A percentile compares a stretch with the other conserved stretches of the same genome.
These are phyloP conservation scores for Perkinsus chesapeaki DNA, from an alignment of 169 alveolate genomes.

Conservation along the genomic window DNA sequence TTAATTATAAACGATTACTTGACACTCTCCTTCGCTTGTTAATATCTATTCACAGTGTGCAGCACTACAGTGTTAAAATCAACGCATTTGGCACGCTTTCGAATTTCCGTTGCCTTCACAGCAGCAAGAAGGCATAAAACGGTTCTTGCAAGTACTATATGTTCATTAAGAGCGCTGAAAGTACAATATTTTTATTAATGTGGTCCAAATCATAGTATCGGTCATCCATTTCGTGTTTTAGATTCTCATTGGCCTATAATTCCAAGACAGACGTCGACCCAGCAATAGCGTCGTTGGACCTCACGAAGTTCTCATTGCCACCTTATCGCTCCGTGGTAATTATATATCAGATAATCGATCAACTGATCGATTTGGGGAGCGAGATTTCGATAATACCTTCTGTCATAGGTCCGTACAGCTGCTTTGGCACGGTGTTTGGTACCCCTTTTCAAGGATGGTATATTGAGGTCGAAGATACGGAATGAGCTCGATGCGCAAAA, in stretches of 20 bases:
- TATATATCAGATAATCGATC: background rate
- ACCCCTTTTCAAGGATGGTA: background rate
- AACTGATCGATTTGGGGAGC: background rate
- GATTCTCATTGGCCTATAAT: background rate
- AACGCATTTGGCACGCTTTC: too few species aligned
- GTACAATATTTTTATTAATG: too few species aligned
- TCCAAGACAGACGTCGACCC: background rate
- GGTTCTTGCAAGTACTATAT: too few species aligned
- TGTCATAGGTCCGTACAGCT: background rate
- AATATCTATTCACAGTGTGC: too few species aligned
- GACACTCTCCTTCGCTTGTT: too few species aligned
- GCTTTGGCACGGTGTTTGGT: background rate
- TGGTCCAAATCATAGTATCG: too few species aligned
- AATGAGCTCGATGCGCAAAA: background rate
- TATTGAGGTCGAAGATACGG: background rate
- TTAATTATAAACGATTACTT: too few species aligned
- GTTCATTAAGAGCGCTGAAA: too few species aligned
- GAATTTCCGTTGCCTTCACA: too few species aligned
- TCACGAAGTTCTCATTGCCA: background rate
- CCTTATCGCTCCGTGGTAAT: background rate
- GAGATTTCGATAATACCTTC: background rate
- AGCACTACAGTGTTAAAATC: too few species aligned
- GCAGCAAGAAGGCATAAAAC: too few species aligned
- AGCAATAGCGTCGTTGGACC: background rate
- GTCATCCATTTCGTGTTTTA: background rate